phyloP scores from a whole-genome alignment of 2,329 filamentous ascomycete species.

The Pseudogymnoascus destructans region DNA sequence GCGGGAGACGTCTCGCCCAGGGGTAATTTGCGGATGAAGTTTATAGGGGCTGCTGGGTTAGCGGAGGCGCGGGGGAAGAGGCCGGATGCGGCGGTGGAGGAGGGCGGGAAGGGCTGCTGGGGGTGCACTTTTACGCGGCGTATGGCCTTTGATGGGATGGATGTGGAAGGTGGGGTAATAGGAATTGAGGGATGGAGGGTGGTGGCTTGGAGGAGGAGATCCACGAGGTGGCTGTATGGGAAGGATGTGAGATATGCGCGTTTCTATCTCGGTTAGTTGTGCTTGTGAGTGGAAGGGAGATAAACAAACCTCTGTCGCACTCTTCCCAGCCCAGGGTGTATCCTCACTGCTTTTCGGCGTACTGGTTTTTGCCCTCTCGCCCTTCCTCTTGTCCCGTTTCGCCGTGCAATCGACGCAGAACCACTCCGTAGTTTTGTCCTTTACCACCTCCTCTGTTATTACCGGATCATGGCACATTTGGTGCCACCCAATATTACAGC shows the following conservation, averaged over 20 bases:
- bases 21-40: slow-evolving; percentile 30
- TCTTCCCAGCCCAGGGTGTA: slow-evolving; percentile 19
- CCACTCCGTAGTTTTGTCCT: slow-evolving; percentile 56
- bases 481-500: slow-evolving; percentile 68
- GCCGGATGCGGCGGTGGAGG: slow-evolving; percentile 23
- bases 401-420: slow-evolving; percentile 49
- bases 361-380: slow-evolving; percentile 24
- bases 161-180: slow-evolving; percentile 38
- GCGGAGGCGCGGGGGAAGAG: slow-evolving; percentile 28
- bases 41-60: slow-evolving; percentile 28
- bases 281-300: not conserved
- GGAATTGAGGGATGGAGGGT: slow-evolving; percentile 51
- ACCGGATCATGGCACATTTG: slow-evolving; percentile 68
- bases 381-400: slow-evolving; percentile 34
- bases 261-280: slow-evolving; percentile 33
- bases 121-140: slow-evolving; percentile 18
- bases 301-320: slow-evolving; percentile 29
- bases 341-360: slow-evolving; percentile 10
- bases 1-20: slow-evolving; percentile 11
- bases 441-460: slow-evolving; percentile 56
- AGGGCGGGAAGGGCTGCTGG: slow-evolving; percentile 24
- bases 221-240: slow-evolving; percentile 47
- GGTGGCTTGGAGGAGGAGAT: slow-evolving; percentile 49
- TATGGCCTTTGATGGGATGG: slow-evolving; percentile 14
- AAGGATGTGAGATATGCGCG: slow-evolving; percentile 49